Evolutionary conservation across 345 rosid genomes (phyloP), one percentile per base, ranked within the genome.

Genomic region (Brassica incana): DNA sequence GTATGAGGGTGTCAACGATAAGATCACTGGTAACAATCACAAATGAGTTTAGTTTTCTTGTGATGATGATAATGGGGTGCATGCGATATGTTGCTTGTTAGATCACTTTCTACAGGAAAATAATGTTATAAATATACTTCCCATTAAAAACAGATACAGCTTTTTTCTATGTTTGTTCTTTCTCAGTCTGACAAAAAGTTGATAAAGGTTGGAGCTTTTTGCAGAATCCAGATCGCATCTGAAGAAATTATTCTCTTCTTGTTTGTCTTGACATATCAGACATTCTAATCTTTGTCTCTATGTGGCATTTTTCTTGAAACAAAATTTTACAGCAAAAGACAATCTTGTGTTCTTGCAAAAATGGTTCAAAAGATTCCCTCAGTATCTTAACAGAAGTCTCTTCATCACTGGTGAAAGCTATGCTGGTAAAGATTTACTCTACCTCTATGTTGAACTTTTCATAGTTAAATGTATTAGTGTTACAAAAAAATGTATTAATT

Each of bases 351-450:
- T 92, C 91, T 86, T 95, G 88, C 85, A 87, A 84, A 86, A 85
- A 76, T 95, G 99, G 99, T 86, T 95, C 66, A 75, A 79, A 72
- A 95, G 88, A 77, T 92, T 92, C 85, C 92, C 97, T 60, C 96
- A 95, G 1, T 95, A 90, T 87, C 90, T 76, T 75, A 92, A 91
- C 86, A 85, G 98, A 82, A 91, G 94, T 84, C 84, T 95, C 80
- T 95, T 82, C 88, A 86, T 95, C 50, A 83, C 96, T 12, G 99
- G 99, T 80, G 98, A 92, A 87, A 93, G 99, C 83, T 95, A 95
- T 83, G 99, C 99, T 66, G 97, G 98, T 93, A 86, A 36, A 83
- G 40, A 8, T 7, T 70, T 15, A 4, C 10, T 38, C 36, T 38
- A 15, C 4, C 11, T 50, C 11, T 74, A 48, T 64, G 10, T 48